Evolutionary conservation across 306 rosid genomes (phyloP).

Genomic region (Luffa acutangula): DNA sequence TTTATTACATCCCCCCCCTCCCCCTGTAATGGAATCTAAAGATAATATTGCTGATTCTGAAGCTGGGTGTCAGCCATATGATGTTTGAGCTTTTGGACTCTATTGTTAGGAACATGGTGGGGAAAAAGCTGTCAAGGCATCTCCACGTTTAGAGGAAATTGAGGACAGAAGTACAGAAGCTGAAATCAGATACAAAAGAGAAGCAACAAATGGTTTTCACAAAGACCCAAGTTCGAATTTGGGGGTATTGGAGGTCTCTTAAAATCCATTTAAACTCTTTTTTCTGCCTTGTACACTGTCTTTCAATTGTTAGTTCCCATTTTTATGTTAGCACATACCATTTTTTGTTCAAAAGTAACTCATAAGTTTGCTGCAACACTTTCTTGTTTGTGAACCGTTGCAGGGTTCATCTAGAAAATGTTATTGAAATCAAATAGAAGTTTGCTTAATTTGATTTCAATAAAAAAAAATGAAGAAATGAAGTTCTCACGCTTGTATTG

Average conservation of each 20-base stretch:
- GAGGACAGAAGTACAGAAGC: neutral
- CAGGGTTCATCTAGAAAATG: neutral
- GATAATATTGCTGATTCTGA: neutral
- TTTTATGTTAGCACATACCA: neutral
- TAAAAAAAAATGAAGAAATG: neutral
- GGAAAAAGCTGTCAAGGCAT: conserved; percentile 1
- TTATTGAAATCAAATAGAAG: neutral
- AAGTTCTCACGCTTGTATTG: neutral
- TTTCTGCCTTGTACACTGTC: neutral
- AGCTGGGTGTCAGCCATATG: neutral
- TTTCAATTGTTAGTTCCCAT: neutral
- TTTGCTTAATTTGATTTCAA: neutral
- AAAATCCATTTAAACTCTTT: neutral
- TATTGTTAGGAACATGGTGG: conserved; percentile 8
- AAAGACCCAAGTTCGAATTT: conserved; percentile 4
- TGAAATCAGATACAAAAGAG: conserved; percentile 4
- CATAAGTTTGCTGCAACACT: neutral
- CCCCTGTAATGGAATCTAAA: neutral
- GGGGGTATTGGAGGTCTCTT: conserved; percentile 10
- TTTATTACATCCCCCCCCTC: neutral
- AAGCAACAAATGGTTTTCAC: neutral
- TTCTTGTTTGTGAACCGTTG: neutral
- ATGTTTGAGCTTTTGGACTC: neutral
- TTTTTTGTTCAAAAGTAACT: neutral
- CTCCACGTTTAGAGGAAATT: neutral